Base-by-base conservation (phyloP, 306 rosid species). In the Acacia acuminata region DNA sequence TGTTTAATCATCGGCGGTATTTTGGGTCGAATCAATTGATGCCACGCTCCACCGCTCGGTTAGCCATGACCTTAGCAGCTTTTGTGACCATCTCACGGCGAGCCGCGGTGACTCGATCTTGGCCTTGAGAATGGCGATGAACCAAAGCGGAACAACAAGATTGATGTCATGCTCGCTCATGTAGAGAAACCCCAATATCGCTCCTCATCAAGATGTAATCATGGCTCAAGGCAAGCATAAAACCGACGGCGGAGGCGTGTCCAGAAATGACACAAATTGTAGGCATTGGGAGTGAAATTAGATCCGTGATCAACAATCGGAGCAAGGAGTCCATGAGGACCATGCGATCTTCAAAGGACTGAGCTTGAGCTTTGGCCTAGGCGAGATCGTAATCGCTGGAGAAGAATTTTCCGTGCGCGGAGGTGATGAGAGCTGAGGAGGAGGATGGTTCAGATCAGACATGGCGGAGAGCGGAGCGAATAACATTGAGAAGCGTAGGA, bases 121-220 rank as follows among this genome's bases (percentile, higher is more conserved):
- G 51, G 81, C 73, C 17, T 82, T 76, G 50, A 95, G 13, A 36
- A 92, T 0, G 27, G 93, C 86, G 20, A 84, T 20, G 81, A 90
- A 89, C 96, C 97, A 92, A 0, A 75, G 12, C 66, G 94, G 92
- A 56, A 92, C 36, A 15, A 86, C 83, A 8, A 56, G 91, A 2
- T 78, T 71, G 78, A 95, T 91, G 50, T 95, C 96, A 30, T 90
- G 86, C 81, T 95, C 98, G 83, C 93, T 95, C 98, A 90, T 90
- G 89, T 92, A 95, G 55, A 93, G 84, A 32, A 95, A 92, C 1
- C 32, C 98, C 97, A 4, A 91, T 27, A 76, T 95, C 98, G 11
- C 83, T 81, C 71, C 94, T 85, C 98, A 93, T 92, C 45, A 89
- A 73, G 17, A 93, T n/a, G 79, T 92, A 89, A 79, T 95, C 98